Percentiles rank a stretch among this genome's conserved stretches.
Evolutionary conservation across 441 rosid genomes (phyloP).

Genomic region (Bruguiera hainesii): DNA sequence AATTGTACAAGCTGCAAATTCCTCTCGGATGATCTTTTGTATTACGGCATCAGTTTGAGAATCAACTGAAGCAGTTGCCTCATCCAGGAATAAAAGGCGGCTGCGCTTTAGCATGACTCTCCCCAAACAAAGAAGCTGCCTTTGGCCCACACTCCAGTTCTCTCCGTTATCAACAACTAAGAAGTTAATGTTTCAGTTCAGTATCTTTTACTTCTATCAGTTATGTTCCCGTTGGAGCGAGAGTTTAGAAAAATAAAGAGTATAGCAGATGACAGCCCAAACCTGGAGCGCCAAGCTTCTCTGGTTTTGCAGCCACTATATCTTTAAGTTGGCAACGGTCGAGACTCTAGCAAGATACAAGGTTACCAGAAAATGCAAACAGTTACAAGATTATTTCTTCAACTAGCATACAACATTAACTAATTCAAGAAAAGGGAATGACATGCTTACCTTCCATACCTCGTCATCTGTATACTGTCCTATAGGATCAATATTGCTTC

Average conservation of each 20-base stretch:
- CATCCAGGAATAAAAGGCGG: slow-evolving; percentile 77
- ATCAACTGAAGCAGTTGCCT: slow-evolving; percentile 95
- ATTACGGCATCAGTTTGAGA: slow-evolving; percentile 88
- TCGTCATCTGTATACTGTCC: slow-evolving; percentile 77
- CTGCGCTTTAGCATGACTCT: slow-evolving; percentile 85
- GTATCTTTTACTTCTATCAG: slow-evolving; percentile 6
- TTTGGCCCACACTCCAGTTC: slow-evolving; percentile 98
- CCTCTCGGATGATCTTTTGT: slow-evolving; percentile 86
- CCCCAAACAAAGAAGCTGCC: slow-evolving; percentile 85
- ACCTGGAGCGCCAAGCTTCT: slow-evolving; percentile 84
- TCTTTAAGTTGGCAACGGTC: slow-evolving; percentile 95
- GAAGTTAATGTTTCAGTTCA: neutral
- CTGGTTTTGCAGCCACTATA: slow-evolving; percentile 66
- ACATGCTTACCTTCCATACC: slow-evolving; percentile 71
- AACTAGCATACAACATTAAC: neutral
- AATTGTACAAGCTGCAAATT: slow-evolving; percentile 70
- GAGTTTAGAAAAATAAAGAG: neutral
- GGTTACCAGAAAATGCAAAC: slow-evolving; percentile 3
- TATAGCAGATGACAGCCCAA: neutral
- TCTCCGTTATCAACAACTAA: slow-evolving; percentile 86
- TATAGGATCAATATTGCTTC: slow-evolving; percentile 85
- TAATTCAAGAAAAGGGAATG: neutral
- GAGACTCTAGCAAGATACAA: slow-evolving; percentile 44
- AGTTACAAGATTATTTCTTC: neutral
- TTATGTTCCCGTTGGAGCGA: neutral